phyloP scores from a whole-genome alignment of 2,329 filamentous ascomycete genomes.

The Aureobasidium mangrovei region DNA sequence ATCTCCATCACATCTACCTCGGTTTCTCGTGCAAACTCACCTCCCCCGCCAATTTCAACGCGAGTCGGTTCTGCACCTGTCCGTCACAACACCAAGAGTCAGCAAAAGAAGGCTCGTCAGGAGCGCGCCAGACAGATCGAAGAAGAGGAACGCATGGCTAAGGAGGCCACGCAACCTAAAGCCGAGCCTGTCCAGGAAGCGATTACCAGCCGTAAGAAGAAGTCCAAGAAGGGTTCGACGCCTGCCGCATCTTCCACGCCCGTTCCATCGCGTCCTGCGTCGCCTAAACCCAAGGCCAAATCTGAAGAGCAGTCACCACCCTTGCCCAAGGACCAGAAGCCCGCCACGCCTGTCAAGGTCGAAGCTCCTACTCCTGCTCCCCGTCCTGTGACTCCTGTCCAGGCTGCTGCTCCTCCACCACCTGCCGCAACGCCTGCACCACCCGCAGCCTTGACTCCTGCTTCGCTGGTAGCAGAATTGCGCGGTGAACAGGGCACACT shows the following conservation, averaged over 20 bases:
- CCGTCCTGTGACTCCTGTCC: conserved; percentile 19
- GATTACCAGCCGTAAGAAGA: conserved; percentile 73
- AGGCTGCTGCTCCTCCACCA: conserved; percentile 28
- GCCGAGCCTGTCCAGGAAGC: conserved; percentile 56
- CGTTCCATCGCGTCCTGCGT: conserved; percentile 7
- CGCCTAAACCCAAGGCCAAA: conserved; percentile 18
- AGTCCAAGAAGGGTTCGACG: conserved; percentile 57
- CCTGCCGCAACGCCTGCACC: conserved; percentile 21
- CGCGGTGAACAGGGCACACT: conserved; percentile 22
- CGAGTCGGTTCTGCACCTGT: conserved; percentile 62
- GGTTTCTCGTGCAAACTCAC: conserved; percentile 63
- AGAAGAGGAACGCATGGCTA: conserved; percentile 41
- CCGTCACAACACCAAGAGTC: conserved; percentile 64
- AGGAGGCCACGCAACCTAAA: conserved; percentile 26
- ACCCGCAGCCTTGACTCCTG: conserved; percentile 24
- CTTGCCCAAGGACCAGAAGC: conserved; percentile 12
- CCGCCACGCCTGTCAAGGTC: conserved; percentile 18
- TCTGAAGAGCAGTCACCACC: conserved; percentile 17
- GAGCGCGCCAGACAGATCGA: conserved; percentile 38
- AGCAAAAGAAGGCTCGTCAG: conserved; percentile 59
- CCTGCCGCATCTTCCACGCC: conserved; percentile 1
- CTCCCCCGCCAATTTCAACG: conserved; percentile 38
- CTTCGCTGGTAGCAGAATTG: conserved; percentile 26
- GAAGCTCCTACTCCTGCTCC: conserved; percentile 17
- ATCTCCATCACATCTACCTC: conserved; percentile 66